Conservation (phyloP, 192 early-diverging fungal genomes). For the Backusella sp. region DNA sequence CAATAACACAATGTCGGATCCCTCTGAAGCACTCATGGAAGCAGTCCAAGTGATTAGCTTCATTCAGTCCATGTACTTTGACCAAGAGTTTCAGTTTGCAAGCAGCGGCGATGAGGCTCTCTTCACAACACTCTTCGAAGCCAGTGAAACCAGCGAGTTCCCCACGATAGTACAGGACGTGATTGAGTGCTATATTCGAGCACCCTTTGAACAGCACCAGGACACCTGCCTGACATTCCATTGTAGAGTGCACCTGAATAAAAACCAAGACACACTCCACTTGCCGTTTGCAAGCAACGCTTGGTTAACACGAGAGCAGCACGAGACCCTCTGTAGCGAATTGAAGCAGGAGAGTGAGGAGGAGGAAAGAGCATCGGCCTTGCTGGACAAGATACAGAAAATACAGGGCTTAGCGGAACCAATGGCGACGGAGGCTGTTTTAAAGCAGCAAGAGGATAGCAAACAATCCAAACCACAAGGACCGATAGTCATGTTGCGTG, state of each 20-base stretch:
- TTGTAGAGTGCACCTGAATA: neutral
- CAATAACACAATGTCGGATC: neutral
- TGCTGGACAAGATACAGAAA: conserved; percentile 5
- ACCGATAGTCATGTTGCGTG: conserved; percentile 12
- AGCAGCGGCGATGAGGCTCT: neutral
- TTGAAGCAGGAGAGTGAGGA: neutral
- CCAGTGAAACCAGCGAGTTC: neutral
- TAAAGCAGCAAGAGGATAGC: neutral
- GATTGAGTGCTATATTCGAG: conserved; percentile 9
- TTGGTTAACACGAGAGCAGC: neutral
- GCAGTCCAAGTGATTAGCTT: conserved; percentile 13
- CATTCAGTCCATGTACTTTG: conserved; percentile 27
- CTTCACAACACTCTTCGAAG: neutral
- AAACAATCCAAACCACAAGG: neutral
- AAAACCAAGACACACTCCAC: neutral
- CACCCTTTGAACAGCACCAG: neutral
- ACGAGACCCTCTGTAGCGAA: neutral
- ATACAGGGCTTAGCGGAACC: neutral
- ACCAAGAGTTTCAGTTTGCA: conserved; percentile 21
- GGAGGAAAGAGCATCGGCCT: neutral
- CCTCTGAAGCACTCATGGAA: neutral
- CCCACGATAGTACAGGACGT: neutral
- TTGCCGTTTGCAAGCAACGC: conserved; percentile 1
- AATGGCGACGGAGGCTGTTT: neutral
- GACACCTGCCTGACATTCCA: neutral